Percentiles rank a stretch among this genome's conserved stretches.
Conservation (phyloP, 2,329 filamentous ascomycete species). For the Fusarium napiforme region DNA sequence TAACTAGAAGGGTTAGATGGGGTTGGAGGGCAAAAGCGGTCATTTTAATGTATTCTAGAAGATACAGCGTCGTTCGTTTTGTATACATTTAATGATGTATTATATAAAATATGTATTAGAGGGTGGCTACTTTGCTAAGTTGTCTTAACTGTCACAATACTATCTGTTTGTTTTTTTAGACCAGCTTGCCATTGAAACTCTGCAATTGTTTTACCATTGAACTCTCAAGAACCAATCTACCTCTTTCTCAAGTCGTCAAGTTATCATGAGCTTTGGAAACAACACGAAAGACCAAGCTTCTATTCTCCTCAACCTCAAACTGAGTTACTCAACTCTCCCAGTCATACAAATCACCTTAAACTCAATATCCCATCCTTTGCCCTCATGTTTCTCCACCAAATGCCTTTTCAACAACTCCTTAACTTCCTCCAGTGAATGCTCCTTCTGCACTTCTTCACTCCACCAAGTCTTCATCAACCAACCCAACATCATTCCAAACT, state of each 20-base stretch:
- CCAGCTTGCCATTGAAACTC: neutral
- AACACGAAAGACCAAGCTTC: neutral
- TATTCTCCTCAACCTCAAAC: no score
- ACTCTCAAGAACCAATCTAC: no score
- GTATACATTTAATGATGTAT: neutral
- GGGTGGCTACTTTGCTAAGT: neutral
- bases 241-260: neutral
- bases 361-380: conserved; percentile 42
- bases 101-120: neutral
- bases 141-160: neutral
- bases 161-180: neutral
- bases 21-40: neutral
- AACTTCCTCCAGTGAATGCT: conserved; percentile 52
- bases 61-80: neutral
- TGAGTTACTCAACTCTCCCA: conserved; percentile 31
- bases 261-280: rapidly evolving
- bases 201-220: neutral
- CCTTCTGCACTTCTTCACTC: conserved; percentile 52
- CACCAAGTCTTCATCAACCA: conserved; percentile 53
- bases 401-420: conserved; percentile 49
- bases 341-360: conserved; percentile 43
- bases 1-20: conserved; percentile 3
- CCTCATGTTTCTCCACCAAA: conserved; percentile 54
- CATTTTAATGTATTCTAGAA: neutral
- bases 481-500: conserved; percentile 53